Percentiles rank a stretch among this genome's conserved stretches.
phyloP scores from a whole-genome alignment of 1,284 basidiomycete genomes.

The Vanrija sp. region DNA sequence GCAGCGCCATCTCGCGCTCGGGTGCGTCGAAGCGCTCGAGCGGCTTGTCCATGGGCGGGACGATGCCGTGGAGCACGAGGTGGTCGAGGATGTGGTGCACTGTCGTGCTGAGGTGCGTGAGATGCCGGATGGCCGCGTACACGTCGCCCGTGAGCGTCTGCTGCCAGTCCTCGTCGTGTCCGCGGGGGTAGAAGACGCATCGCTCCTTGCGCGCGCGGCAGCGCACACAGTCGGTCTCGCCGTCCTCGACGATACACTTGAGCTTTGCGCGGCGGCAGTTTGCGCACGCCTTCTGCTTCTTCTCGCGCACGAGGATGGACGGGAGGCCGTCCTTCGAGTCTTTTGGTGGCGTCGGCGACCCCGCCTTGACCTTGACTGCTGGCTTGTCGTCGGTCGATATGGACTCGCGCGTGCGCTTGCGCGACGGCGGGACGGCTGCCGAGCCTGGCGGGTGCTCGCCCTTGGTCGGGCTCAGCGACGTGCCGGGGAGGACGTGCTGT shows the following conservation, averaged over 20 bases:
- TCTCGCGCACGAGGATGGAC: constrained; percentile 19
- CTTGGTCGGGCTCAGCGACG: too few species aligned
- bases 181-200: constrained; percentile 39
- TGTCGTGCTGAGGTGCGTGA: constrained; percentile 28
- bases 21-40: constrained; percentile 28
- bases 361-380: not conserved
- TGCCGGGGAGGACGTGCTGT: too few species aligned
- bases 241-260: constrained; percentile 40
- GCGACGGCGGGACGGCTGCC: not conserved
- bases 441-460: too few species aligned
- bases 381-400: not conserved
- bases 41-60: constrained; percentile 24
- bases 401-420: not conserved
- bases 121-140: constrained; percentile 28
- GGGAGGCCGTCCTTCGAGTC: constrained; percentile 8
- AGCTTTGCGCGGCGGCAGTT: constrained; percentile 43
- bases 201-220: constrained; percentile 36
- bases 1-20: constrained; percentile 26
- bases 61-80: constrained; percentile 21
- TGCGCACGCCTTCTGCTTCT: constrained; percentile 37
- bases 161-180: constrained; percentile 44
- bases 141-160: constrained; percentile 35
- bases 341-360: not conserved
- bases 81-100: constrained; percentile 38
- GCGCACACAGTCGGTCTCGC: constrained; percentile 37